Conservation (phyloP, 2,329 filamentous ascomycete genomes). For the Phaeophleospora eucalypticola region DNA sequence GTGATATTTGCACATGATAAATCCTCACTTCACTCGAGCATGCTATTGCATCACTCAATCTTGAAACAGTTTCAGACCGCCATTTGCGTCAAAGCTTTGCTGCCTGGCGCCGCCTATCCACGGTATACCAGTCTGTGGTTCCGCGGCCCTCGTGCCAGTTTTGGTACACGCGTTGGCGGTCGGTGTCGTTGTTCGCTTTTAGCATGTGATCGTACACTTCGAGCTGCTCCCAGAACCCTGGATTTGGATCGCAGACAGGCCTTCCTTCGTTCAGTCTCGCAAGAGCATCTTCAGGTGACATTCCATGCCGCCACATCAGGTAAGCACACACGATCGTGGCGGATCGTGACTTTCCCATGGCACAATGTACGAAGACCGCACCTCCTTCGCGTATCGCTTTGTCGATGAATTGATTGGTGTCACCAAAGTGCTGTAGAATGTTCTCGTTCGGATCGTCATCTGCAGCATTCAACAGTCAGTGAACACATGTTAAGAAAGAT, state of each 20-base stretch:
- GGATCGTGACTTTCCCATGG: slow-evolving; percentile 91
- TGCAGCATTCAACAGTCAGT: not conserved
- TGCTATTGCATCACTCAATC: not conserved
- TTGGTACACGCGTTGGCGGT: slow-evolving; percentile 31
- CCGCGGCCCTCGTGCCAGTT: slow-evolving; percentile 34
- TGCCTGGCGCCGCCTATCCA: slow-evolving; percentile 8
- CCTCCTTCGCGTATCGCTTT: slow-evolving; percentile 60
- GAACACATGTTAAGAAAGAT: not conserved
- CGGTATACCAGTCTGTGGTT: slow-evolving; percentile 37
- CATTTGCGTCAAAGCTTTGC: slow-evolving; percentile 19
- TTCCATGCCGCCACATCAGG: slow-evolving; percentile 58
- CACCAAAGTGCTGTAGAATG: slow-evolving; percentile 72
- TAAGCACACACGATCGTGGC: slow-evolving; percentile 80
- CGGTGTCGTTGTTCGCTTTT: slow-evolving; percentile 16
- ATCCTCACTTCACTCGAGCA: not conserved
- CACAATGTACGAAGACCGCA: slow-evolving; percentile 69
- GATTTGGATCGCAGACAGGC: slow-evolving; percentile 80
- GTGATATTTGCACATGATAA: not conserved
- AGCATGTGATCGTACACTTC: slow-evolving; percentile 79
- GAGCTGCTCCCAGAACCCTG: slow-evolving; percentile 84
- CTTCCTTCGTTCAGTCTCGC: slow-evolving; percentile 64
- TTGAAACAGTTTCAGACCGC: not conserved
- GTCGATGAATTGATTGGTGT: slow-evolving; percentile 70
- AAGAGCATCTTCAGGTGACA: slow-evolving; percentile 61
- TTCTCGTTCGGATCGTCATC: slow-evolving; percentile 89